These are phyloP conservation scores for Candida easanensis DNA, from an alignment of 805 yeast species.

Conservation along the genomic window DNA sequence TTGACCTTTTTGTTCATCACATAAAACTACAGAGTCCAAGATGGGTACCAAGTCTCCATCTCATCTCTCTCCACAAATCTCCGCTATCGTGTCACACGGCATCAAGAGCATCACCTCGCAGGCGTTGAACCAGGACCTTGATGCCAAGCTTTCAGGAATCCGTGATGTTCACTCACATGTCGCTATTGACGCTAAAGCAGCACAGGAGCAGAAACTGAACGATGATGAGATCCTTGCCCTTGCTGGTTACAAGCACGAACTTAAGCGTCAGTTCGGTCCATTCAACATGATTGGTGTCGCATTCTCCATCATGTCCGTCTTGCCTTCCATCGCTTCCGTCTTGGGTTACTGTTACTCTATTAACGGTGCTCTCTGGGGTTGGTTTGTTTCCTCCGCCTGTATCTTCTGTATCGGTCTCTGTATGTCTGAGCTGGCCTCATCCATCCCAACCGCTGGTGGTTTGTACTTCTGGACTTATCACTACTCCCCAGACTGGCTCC, in stretches of 20 bases:
- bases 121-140: constrained; percentile 17
- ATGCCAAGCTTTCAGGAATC: constrained; percentile 29
- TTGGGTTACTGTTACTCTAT: constrained; percentile 47
- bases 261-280: constrained; percentile 54
- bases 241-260: constrained; percentile 67
- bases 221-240: constrained; percentile 19
- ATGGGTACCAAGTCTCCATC: too few relatives aligned
- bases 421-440: constrained; percentile 59
- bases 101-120: constrained; percentile 10
- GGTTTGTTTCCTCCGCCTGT: constrained; percentile 56
- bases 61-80: too few relatives aligned
- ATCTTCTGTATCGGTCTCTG: constrained; percentile 52
- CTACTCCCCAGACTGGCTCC: constrained; percentile 51
- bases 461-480: constrained; percentile 60
- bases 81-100: too few relatives aligned
- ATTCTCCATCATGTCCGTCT: constrained; percentile 62
- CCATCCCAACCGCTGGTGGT: constrained; percentile 72
- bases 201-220: background rate
- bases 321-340: constrained; percentile 57
- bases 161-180: constrained; percentile 7
- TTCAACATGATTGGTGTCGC: constrained; percentile 65
- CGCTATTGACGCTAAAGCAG: background rate
- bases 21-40: too few relatives aligned
- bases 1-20: too few relatives aligned
- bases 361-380: constrained; percentile 71